Conservation (phyloP, 1,139 yeast species). For the Wickerhamomyces sp. region DNA sequence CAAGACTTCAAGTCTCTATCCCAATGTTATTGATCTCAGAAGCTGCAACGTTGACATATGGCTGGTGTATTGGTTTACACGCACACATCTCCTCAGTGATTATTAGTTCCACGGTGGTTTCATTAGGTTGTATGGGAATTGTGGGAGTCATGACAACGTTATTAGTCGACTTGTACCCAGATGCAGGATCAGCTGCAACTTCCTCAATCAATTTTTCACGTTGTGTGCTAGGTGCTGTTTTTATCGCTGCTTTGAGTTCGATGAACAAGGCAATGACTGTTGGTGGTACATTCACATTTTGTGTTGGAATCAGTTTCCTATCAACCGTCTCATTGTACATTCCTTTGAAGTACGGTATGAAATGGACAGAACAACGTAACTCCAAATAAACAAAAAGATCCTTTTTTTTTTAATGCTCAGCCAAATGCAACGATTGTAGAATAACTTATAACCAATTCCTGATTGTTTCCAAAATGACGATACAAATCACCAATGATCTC, state of each 20-base stretch:
- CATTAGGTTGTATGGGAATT: conserved; percentile 48
- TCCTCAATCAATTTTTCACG: conserved; percentile 57
- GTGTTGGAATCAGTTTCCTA: conserved; percentile 35
- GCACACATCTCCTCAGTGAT: conserved; percentile 51
- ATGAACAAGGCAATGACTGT: conserved; percentile 49
- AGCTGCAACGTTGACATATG: conserved; percentile 46
- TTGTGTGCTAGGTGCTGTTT: conserved; percentile 56
- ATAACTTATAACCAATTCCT: conserved; percentile 49
- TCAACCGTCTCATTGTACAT: conserved; percentile 20
- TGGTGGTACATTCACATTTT: conserved; percentile 62
- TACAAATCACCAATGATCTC: conserved; percentile 47
- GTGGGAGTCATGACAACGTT: conserved; percentile 48
- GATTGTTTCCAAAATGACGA: conserved; percentile 37
- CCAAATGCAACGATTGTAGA: conserved; percentile 60
- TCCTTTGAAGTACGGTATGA: conserved; percentile 24
- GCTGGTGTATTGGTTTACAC: conserved; percentile 59
- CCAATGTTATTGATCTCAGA: conserved; percentile 32
- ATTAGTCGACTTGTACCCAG: conserved; percentile 57
- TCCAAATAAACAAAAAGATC: no score
- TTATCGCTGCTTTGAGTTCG: conserved; percentile 54
- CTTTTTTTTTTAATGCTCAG: conserved; percentile 14
- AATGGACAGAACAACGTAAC: conserved; percentile 9
- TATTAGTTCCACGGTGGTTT: conserved; percentile 47
- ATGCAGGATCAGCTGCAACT: conserved; percentile 54
- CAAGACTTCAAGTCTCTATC: conserved; percentile 38